Base-by-base conservation (phyloP, 306 rosid genomes). In the Quercus engelmannii region DNA sequence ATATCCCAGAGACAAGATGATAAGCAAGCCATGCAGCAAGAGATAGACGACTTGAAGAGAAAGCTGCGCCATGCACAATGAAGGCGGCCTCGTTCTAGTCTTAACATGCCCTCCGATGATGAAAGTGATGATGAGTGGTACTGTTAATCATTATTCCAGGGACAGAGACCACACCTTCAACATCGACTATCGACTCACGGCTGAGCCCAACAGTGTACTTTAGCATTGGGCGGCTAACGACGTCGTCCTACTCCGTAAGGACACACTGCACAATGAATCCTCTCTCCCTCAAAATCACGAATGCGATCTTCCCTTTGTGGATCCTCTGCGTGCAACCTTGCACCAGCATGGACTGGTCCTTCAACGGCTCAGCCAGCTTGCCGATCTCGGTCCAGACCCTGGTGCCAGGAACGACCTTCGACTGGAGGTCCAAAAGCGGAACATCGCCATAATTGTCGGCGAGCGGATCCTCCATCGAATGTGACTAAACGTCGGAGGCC, bases 181-280 rank as follows among this genome's bases (percentile, higher is more conserved):
- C 74, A 1, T 96, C 98, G 0, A 96, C 86, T 19, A 96, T 80
- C 2, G 97, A 96, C 73, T 96, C 98, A 1, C 98, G 93, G 80
- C 88, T 93, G 79, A 96, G 81, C 0, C 90, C 90, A 0, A 92
- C 89, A 0, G 91, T 92, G 51, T 72, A 93, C 73, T 89, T 96
- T 76, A 96, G 96, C 99, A 93, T 96, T 85, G 88, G 98, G 20
- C 88, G 85, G 78, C 99, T 96, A 43, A 91, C 94, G 4, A 26
- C 21, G 57, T 89, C 93, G 0, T 92, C 83, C 75, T 85, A 89
- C 49, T 81, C 96, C 56, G 92, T 90, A 9, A 90, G 93, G 20
- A 96, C 82, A 23, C 98, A 96, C 80, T 96, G 99, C 28, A 93
- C 96, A 0, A 97, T 90, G 75, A 83, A 96, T 0, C 98, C 97